Base-by-base conservation (phyloP, 371 early-diverging fungal genomes). In the Mortierella sp. region DNA sequence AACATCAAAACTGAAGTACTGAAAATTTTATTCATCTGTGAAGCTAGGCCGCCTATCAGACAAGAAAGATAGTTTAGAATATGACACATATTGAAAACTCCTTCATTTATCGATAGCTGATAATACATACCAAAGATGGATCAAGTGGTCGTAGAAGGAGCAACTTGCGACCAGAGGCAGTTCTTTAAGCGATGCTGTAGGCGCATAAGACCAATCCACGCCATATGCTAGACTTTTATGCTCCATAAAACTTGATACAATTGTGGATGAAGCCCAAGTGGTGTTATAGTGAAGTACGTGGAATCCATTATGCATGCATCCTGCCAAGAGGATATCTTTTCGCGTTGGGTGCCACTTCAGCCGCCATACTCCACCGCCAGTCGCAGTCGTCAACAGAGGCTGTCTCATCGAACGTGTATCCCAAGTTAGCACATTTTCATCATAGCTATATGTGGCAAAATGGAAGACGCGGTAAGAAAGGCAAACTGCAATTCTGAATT, bases 321-420 rank as follows among this genome's bases (percentile, higher is more conserved):
- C 97, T 12, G 95, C 93, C 23, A 96, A 74, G 29, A 98, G 71
- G n/a, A 74, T 63, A 47, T 86, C 75, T 4, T 88, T 76, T 6
- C 86, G 84, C 0, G 85, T 86, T 2, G 97, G 97, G 68, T 97
- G 96, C 96, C 97, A 98, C 82, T 94, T 94, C 51, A 98, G 83
- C 17, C 97, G 86, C 98, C 98, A 98, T 19, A 95, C 95, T 2
- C 98, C 98, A 5, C 98, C 96, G 23, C 92, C 95, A 26, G 92
- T 89, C 26, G 87, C 89, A 37, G 85, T 70, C 13, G 92, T 92
- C 1, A 84, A 71, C 29, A 95, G 51, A 0, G 97, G 97, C n/a
- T 64, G 63, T 26, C 91, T 86, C 92, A 96, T 92, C 8, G 84
- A 85, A 3, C 98, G 89, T 1, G 90, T 92, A 76, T 98, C 98